These are phyloP conservation scores for Stemphylium vesicarium DNA, from an alignment of 2,329 filamentous ascomycete species.

Conservation along the genomic window DNA sequence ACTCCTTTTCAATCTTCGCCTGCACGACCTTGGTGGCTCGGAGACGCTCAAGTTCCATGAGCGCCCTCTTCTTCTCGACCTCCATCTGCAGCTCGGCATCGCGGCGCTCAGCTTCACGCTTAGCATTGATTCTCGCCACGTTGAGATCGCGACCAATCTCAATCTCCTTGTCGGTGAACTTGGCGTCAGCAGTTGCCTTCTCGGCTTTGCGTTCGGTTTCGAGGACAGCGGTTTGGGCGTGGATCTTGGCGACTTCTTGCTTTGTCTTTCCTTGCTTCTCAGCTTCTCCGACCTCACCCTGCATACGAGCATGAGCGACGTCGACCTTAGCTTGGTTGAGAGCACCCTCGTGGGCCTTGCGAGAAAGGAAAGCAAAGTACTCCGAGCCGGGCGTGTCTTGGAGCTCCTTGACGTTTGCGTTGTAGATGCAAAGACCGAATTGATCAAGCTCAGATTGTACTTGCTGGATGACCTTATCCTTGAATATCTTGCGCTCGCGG, in stretches of 20 bases:
- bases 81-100: constrained; percentile 82
- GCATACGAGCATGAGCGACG: constrained; percentile 64
- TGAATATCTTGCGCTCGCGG: constrained; percentile 77
- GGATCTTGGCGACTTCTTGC: constrained; percentile 85
- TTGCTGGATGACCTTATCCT: constrained; percentile 67
- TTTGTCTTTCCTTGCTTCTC: constrained; percentile 80
- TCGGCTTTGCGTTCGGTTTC: constrained; percentile 86
- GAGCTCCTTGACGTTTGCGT: constrained; percentile 84
- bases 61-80: constrained; percentile 78
- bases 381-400: constrained; percentile 81
- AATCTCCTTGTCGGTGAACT: constrained; percentile 74
- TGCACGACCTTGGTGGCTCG: constrained; percentile 80
- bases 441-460: constrained; percentile 81
- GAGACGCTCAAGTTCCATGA: constrained; percentile 80
- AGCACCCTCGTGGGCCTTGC: constrained; percentile 85
- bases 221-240: constrained; percentile 81
- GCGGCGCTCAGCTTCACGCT: constrained; percentile 73
- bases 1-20: constrained; percentile 72
- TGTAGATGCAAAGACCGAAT: constrained; percentile 73
- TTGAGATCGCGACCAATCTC: constrained; percentile 76
- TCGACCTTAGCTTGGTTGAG: constrained; percentile 77
- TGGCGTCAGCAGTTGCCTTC: constrained; percentile 78
- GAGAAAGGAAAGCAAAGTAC: constrained; percentile 81
- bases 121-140: constrained; percentile 75
- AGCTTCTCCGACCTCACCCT: constrained; percentile 77